Percentiles rank a stretch among this genome's conserved stretches.
These are phyloP conservation scores for Epichloe amarillans DNA, from an alignment of 2,329 filamentous ascomycete genomes.

Conservation along the genomic window DNA sequence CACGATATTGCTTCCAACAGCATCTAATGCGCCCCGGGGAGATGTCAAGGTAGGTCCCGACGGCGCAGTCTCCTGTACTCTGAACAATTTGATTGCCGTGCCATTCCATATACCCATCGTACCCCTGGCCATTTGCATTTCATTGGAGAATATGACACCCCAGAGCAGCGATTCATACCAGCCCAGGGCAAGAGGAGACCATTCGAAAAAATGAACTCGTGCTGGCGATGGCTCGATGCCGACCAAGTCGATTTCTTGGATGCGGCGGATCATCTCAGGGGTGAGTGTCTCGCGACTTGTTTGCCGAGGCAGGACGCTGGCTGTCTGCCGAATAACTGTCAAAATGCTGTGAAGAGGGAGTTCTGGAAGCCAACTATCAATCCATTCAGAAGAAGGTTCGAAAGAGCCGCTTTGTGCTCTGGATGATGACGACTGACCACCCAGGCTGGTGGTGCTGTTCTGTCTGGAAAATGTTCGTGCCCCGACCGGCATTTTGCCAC, in stretches of 20 bases:
- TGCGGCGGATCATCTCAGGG: slow-evolving; percentile 36
- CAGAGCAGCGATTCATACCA: slow-evolving; percentile 95
- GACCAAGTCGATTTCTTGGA: slow-evolving; percentile 49
- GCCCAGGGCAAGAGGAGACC: slow-evolving; percentile 77
- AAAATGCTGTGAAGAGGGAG: slow-evolving; percentile 79
- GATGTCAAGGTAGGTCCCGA: slow-evolving; percentile 70
- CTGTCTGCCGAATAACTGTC: slow-evolving; percentile 56
- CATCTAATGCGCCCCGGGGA: slow-evolving; percentile 76
- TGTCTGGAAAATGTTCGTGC: slow-evolving; percentile 75
- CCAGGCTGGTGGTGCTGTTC: slow-evolving; percentile 75
- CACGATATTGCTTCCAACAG: slow-evolving; percentile 81
- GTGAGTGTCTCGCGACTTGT: slow-evolving; percentile 28
- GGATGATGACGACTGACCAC: slow-evolving; percentile 46
- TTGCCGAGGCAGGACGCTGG: slow-evolving; percentile 41
- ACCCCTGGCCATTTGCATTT: slow-evolving; percentile 77
- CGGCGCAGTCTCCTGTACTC: slow-evolving; percentile 71
- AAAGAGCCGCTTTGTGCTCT: slow-evolving; percentile 47
- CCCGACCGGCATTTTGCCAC: slow-evolving; percentile 87
- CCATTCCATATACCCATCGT: slow-evolving; percentile 92
- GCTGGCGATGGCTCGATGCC: slow-evolving; percentile 63
- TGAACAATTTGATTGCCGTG: slow-evolving; percentile 77
- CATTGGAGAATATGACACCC: slow-evolving; percentile 82
- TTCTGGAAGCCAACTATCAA: slow-evolving; percentile 88
- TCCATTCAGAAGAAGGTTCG: slow-evolving; percentile 70
- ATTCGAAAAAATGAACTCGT: slow-evolving; percentile 85